phyloP scores from a whole-genome alignment of 2,329 filamentous ascomycete genomes.

The Berkeleyomyces basicola region DNA sequence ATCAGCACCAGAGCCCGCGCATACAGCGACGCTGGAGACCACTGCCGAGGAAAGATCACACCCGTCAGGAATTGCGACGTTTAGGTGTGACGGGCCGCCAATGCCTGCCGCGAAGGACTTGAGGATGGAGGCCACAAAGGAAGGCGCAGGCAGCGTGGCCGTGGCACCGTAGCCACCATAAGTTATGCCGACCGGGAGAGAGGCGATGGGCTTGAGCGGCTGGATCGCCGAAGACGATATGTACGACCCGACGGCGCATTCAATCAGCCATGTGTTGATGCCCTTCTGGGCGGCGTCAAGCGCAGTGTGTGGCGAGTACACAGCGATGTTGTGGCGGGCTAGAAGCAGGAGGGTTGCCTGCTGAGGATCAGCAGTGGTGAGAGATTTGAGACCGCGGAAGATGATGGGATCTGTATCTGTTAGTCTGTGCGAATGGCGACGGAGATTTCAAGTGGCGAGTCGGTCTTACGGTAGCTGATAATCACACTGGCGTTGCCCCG shows the following conservation, averaged over 20 bases:
- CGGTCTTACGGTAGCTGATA: slow-evolving; percentile 60
- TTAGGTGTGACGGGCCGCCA: slow-evolving; percentile 42
- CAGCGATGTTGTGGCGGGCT: slow-evolving; percentile 73
- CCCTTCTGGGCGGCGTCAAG: slow-evolving; percentile 74
- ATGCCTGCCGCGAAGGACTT: slow-evolving; percentile 45
- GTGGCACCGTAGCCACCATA: slow-evolving; percentile 37
- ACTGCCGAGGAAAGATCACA: slow-evolving; percentile 21
- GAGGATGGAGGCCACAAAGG: slow-evolving; percentile 29
- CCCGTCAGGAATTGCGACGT: slow-evolving; percentile 36
- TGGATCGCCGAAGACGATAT: slow-evolving; percentile 14
- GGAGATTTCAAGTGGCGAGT: background rate
- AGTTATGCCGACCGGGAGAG: slow-evolving; percentile 27
- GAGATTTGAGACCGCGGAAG: slow-evolving; percentile 77
- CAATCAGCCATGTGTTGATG: slow-evolving; percentile 86
- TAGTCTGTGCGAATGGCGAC: background rate
- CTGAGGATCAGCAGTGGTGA: slow-evolving; percentile 72
- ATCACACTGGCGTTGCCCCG: slow-evolving; percentile 58
- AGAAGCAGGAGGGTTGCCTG: slow-evolving; percentile 72
- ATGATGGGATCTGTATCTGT: slow-evolving; percentile 68
- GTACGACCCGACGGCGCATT: slow-evolving; percentile 50
- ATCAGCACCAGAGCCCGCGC: slow-evolving; percentile 71
- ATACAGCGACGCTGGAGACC: slow-evolving; percentile 63
- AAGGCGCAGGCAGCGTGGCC: slow-evolving; percentile 25
- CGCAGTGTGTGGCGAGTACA: slow-evolving; percentile 92
- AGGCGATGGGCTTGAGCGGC: slow-evolving; percentile 28